Evolutionary conservation across 1,139 yeast species (phyloP), one percentile per base, ranked within the genome.

Genomic region (Eremothecium cymbalariae): DNA sequence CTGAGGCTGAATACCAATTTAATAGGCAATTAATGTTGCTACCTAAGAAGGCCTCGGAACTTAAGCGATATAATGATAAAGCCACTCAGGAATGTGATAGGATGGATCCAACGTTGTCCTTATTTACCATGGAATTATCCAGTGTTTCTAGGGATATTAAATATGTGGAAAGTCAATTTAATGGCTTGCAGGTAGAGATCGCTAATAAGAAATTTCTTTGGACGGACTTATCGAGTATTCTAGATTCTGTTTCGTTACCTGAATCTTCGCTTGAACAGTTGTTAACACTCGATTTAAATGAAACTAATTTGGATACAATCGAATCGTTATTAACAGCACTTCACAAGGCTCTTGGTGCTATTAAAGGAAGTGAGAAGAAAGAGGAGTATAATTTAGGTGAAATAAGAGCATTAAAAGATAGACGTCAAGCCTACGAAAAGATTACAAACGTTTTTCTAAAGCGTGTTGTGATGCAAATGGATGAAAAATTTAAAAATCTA

Each of bases 151-250:
- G 74, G 6, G 90, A 82, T 41, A 74, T 86, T 34, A 69, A 72
- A 31, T 71, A 70, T 36, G 78, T 86, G 33, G 95, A 86, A 53
- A 65, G 68, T 28, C 83, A 82, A 50, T 77, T 86, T 2, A 76
- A 78, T 47, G 95, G 95, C 33, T 61, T 86, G 21, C 96, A 88
- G 59, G 81, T 86, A 3, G 80, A 78, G 47, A 75, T 90, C 4
- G 77, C 84, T 25, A 88, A 88, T 57, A 84, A 83, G 56, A 83
- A 83, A 48, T 58, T 69, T 14, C 64, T 88, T 26, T 79, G 77
- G 67, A 72, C 70, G 34, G 90, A 83, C 39, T 67, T 86, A 39
- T 71, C 73, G 36, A 71, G 69, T n/a, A 67, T 85, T 33, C 60
- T 85, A 40, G 71, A 72, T 33, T 80, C 85, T 16, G 82, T 84